phyloP scores from a whole-genome alignment of 106 monocot genomes.

The Platanthera guangdongensis region DNA sequence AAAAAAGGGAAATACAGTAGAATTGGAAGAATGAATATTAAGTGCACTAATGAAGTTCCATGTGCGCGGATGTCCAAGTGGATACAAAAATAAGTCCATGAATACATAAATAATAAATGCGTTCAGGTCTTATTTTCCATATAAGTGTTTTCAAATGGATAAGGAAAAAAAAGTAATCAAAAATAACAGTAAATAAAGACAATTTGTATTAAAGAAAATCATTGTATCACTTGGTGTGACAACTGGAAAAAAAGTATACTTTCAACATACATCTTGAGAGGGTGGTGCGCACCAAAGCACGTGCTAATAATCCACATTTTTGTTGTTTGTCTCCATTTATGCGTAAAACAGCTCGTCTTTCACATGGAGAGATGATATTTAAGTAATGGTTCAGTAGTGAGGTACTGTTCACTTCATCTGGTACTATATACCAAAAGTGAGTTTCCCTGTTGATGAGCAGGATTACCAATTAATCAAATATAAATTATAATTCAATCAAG shows the following conservation, averaged over 20 bases:
- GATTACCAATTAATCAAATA: not conserved
- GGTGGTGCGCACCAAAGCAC: constrained; percentile 72
- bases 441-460: constrained; percentile 42
- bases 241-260: not conserved
- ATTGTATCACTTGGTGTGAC: not conserved
- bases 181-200: not conserved
- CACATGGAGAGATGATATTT: constrained; percentile 56
- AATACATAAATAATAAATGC: not conserved
- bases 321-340: constrained; percentile 38
- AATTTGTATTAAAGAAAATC: not conserved
- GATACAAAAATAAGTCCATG: not conserved
- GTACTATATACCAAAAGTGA: constrained; percentile 72
- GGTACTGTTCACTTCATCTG: constrained; percentile 57
- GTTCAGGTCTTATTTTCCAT: not conserved
- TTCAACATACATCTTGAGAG: constrained; percentile 81
- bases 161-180: not conserved
- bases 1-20: not conserved
- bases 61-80: not conserved
- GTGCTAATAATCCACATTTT: constrained; percentile 60
- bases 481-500: not conserved
- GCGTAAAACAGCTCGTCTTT: constrained; percentile 36
- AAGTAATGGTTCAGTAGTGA: constrained; percentile 48
- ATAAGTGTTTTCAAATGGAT: not conserved
- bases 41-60: not conserved
- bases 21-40: not conserved